These are phyloP conservation scores for Ustilago nuda DNA, from an alignment of 1,284 basidiomycete species.

Conservation along the genomic window DNA sequence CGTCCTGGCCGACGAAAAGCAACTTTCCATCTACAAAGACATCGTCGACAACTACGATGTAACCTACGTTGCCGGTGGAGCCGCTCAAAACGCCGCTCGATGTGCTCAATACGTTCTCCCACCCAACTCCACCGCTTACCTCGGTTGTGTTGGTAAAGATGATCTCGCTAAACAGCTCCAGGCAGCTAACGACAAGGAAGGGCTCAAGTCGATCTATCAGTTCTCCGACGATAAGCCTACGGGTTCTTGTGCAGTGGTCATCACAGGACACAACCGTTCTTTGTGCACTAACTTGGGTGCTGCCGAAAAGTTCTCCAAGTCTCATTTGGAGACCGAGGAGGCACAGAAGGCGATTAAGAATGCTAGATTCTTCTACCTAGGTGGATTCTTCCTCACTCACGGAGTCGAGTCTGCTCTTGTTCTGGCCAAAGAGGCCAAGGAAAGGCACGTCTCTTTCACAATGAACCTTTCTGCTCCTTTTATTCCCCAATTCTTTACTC, in stretches of 20 bases:
- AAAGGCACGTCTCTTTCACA: slow-evolving; percentile 75
- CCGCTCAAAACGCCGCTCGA: slow-evolving; percentile 94
- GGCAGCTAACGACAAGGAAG: slow-evolving; percentile 92
- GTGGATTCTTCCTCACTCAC: slow-evolving; percentile 97
- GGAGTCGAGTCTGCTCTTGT: slow-evolving; percentile 81
- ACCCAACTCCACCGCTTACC: slow-evolving; percentile 88
- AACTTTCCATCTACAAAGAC: slow-evolving; percentile 82
- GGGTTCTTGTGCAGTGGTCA: slow-evolving; percentile 94
- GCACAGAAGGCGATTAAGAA: slow-evolving; percentile 82
- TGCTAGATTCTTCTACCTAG: slow-evolving; percentile 92
- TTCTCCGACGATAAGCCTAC: slow-evolving; percentile 88
- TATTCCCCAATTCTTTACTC: slow-evolving; percentile 93
- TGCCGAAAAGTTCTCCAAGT: slow-evolving; percentile 87
- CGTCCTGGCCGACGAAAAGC: slow-evolving; percentile 91
- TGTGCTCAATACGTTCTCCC: slow-evolving; percentile 83
- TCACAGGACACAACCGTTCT: slow-evolving; percentile 94
- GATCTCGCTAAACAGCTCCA: slow-evolving; percentile 88
- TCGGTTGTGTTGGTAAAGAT: slow-evolving; percentile 94
- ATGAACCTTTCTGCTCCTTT: slow-evolving; percentile 98
- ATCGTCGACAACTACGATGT: slow-evolving; percentile 82
- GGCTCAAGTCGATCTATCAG: slow-evolving; percentile 87
- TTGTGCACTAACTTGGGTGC: slow-evolving; percentile 89
- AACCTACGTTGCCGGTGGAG: slow-evolving; percentile 95
- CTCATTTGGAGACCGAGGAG: slow-evolving; percentile 81
- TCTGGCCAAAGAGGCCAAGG: slow-evolving; percentile 84